A percentile compares a stretch with the other conserved stretches of the same genome.
phyloP scores from a whole-genome alignment of 2,329 filamentous ascomycete species.

The Aspergillus amoenus region DNA sequence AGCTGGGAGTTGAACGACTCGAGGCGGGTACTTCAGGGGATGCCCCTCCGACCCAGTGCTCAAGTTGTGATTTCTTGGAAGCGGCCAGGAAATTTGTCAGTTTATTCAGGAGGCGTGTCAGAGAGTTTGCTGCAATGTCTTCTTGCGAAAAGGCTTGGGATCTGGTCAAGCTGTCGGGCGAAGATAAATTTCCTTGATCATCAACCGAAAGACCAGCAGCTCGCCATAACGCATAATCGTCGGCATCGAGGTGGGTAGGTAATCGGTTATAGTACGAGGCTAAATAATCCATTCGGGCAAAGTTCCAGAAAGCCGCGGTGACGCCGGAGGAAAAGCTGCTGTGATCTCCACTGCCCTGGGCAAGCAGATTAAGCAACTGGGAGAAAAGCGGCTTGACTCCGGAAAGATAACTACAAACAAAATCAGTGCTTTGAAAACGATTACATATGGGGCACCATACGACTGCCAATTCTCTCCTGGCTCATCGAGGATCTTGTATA shows the following conservation, averaged over 20 bases:
- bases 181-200: constrained; percentile 45
- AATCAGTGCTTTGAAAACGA: background rate
- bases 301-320: constrained; percentile 63
- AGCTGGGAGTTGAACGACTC: constrained; percentile 17
- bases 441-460: constrained; percentile 23
- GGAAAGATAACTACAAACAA: constrained; percentile 51
- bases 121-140: constrained; percentile 60
- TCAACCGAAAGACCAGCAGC: constrained; percentile 60
- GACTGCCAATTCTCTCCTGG: constrained; percentile 59
- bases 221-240: constrained; percentile 59
- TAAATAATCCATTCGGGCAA: constrained; percentile 62
- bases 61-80: constrained; percentile 51
- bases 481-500: constrained; percentile 64
- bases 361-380: constrained; percentile 38
- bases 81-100: constrained; percentile 63
- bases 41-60: constrained; percentile 32
- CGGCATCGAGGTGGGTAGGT: constrained; percentile 57
- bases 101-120: constrained; percentile 63
- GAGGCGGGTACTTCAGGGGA: constrained; percentile 43
- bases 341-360: constrained; percentile 10
- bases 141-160: constrained; percentile 50
- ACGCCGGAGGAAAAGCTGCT: constrained; percentile 50
- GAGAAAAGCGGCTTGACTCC: constrained; percentile 59
- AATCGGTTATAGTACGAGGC: constrained; percentile 61
- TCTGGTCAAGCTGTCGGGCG: constrained; percentile 27